These are phyloP conservation scores for Mycena maculata DNA, from an alignment of 768 basidiomycete genomes.

Conservation along the genomic window DNA sequence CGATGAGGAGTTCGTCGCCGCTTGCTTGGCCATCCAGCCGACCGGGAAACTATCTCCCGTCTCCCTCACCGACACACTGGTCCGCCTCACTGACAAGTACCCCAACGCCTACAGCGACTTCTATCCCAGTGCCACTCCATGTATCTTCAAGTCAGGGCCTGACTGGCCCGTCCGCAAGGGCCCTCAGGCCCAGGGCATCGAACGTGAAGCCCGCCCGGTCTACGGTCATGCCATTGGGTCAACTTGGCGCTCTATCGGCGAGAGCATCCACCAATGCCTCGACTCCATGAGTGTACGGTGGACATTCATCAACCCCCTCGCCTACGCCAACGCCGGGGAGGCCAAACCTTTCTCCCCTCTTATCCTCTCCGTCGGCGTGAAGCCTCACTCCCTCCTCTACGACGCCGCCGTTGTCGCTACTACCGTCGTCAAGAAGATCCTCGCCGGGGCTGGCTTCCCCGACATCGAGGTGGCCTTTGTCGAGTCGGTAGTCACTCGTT, in stretches of 20 bases:
- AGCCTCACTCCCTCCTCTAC: conserved; percentile 42
- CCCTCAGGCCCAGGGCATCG: conserved; percentile 34
- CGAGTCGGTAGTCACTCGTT: conserved; percentile 40
- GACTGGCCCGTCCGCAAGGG: conserved; percentile 39
- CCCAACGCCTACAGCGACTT: conserved; percentile 40
- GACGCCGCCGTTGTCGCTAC: conserved; percentile 43
- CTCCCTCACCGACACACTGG: no score
- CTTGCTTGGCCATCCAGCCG: no score
- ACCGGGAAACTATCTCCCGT: neutral
- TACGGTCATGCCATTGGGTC: conserved; percentile 41
- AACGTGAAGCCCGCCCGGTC: conserved; percentile 42
- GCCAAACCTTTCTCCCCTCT: conserved; percentile 31
- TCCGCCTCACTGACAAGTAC: neutral
- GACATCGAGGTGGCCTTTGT: conserved; percentile 49
- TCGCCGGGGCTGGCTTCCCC: conserved; percentile 41
- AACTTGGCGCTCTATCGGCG: conserved; percentile 40
- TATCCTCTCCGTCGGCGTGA: conserved; percentile 48
- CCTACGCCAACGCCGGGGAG: conserved; percentile 44
- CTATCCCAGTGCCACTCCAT: conserved; percentile 40
- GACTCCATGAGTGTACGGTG: conserved; percentile 42
- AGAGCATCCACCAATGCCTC: conserved; percentile 39
- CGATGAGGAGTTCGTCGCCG: no score
- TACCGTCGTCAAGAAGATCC: conserved; percentile 39
- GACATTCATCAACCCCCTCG: conserved; percentile 46
- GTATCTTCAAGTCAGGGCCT: conserved; percentile 43